phyloP scores from a whole-genome alignment of 2,329 filamentous ascomycete species.

The Neonectria sp. region DNA sequence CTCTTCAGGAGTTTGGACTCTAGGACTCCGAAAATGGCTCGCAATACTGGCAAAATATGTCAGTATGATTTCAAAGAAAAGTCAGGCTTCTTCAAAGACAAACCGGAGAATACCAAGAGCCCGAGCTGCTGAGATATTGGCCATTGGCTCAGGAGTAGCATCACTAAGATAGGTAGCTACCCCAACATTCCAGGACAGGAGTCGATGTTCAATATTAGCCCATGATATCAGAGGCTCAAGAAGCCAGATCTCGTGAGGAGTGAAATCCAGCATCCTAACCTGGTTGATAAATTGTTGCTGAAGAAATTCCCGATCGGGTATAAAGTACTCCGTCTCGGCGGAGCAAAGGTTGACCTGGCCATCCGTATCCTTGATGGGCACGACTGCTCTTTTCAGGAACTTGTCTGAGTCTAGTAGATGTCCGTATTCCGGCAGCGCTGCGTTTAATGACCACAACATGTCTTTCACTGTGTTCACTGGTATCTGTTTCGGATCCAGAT shows the following conservation, averaged over 20 bases:
- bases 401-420: slow-evolving; percentile 36
- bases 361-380: slow-evolving; percentile 30
- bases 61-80: accelerated
- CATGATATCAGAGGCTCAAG: slow-evolving; percentile 38
- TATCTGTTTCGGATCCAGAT: slow-evolving; percentile 2
- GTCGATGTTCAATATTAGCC: slow-evolving; percentile 39
- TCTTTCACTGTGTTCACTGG: slow-evolving; percentile 1
- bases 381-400: slow-evolving; percentile 27
- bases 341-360: slow-evolving; percentile 33
- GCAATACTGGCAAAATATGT: slow-evolving; percentile 29
- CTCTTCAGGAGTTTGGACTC: slow-evolving; percentile 8
- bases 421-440: slow-evolving; percentile 34
- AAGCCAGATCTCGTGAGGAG: slow-evolving; percentile 39
- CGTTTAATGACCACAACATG: slow-evolving; percentile 37
- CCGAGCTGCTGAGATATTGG: slow-evolving; percentile 29
- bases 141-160: neutral
- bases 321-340: slow-evolving; percentile 36
- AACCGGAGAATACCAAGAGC: slow-evolving; percentile 39
- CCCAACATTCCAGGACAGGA: slow-evolving; percentile 39
- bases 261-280: slow-evolving; percentile 41
- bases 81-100: neutral
- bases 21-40: slow-evolving; percentile 40
- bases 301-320: slow-evolving; percentile 38
- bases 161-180: slow-evolving; percentile 14
- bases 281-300: slow-evolving; percentile 29